Base-by-base conservation (phyloP, 306 rosid species). In the Quercus wislizeni region DNA sequence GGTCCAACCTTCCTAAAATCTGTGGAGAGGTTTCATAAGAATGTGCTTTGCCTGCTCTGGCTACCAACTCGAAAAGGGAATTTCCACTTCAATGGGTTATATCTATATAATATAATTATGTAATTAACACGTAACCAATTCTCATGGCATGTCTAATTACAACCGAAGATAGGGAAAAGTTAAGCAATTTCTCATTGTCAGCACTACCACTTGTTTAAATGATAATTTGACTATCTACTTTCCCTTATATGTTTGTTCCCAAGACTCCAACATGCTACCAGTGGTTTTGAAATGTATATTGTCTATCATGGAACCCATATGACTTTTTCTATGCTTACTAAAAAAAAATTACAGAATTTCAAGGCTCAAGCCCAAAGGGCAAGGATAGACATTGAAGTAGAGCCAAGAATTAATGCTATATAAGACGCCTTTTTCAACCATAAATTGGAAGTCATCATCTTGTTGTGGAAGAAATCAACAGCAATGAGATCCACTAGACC, bases 401-500 rank as follows among this genome's bases (percentile, higher is more conserved):
- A 95, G 71, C 99, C 98, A 19, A 95, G 89, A 51, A 85, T 88
- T 72, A 95, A 85, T 54, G 99, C 99, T 31, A 88, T 41, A 76
- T 89, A 92, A 31, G 92, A 92, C 3, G 74, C 81, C 81, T 87
- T 92, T 65, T 93, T 91, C 78, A 95, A 59, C 55, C 55, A 30
- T 15, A 75, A 78, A 77, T 75, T 76, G 1, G 97, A 90, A 79
- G 56, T 90, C 84, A 92, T 89, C 84, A 95, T 78, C 84, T 95
- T 92, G 90, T 91, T 95, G 81, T 95, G 98, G 77, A 95, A 95
- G 91, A 95, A 95, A 87, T 95, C 98, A 30, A 81, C 83, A 18
- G 99, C 92, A 56, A 95, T 88, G 33, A 95, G 98, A 65, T 95
- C 99, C 5, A 95, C 99, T 2, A 95, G 92, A 30, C 92, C 99